These are phyloP conservation scores for Monosporascus ibericus DNA, from an alignment of 2,329 filamentous ascomycete species.

Conservation along the genomic window DNA sequence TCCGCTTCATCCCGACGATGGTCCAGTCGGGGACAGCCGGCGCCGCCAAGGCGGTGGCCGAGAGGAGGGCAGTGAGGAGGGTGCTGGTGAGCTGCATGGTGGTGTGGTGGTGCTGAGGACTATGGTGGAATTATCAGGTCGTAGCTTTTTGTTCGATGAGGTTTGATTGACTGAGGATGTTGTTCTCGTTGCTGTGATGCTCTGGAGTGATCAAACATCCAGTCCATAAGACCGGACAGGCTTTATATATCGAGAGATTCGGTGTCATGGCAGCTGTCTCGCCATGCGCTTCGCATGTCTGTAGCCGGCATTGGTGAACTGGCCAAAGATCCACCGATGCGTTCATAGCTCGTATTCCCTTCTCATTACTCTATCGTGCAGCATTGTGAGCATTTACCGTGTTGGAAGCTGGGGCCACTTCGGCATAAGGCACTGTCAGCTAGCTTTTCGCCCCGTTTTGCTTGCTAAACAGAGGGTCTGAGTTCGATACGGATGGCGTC, in stretches of 20 bases:
- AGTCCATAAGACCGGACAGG: no score
- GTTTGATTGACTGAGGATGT: no score
- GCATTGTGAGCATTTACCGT: neutral
- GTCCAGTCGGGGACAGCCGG: conserved; percentile 31
- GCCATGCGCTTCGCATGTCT: no score
- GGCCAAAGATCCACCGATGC: neutral
- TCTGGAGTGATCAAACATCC: neutral
- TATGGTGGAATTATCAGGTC: neutral
- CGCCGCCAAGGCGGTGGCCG: conserved; percentile 19
- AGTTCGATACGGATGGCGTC: no score
- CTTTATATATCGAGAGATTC: no score
- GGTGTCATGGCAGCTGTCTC: no score
- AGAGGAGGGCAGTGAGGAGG: conserved; percentile 21
- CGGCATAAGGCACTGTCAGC: no score
- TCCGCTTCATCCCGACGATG: conserved; percentile 30
- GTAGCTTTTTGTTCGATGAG: no score
- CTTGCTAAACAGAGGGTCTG: no score
- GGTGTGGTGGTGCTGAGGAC: conserved; percentile 2
- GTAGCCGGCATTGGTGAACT: neutral
- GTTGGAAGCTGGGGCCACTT: no score
- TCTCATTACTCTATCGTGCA: neutral
- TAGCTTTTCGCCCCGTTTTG: no score
- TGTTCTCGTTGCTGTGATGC: neutral
- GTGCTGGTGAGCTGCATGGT: conserved; percentile 31
- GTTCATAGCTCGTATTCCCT: neutral